Evolutionary conservation across 345 rosid genomes (phyloP).

Genomic region (Isatis tinctoria): DNA sequence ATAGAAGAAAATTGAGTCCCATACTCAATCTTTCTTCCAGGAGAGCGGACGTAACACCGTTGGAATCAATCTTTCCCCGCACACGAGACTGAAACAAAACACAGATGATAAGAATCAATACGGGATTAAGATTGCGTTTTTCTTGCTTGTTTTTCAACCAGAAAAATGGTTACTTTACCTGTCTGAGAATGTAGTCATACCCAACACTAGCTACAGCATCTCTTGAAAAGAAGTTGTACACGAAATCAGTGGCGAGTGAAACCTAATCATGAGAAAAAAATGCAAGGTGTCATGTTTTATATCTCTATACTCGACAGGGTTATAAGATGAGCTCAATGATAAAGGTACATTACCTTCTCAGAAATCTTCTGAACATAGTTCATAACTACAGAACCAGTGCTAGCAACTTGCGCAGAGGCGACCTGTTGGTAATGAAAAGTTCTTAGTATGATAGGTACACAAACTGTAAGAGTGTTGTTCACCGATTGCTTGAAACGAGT

Average conservation of each 20-base stretch:
- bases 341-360: conserved; percentile 60
- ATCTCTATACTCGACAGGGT: background rate
- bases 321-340: background rate
- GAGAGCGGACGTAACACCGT: conserved; percentile 71
- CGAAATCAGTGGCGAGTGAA: conserved; percentile 78
- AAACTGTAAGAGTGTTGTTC: background rate
- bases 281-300: background rate
- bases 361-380: conserved; percentile 97
- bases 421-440: conserved; percentile 39
- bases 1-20: conserved; percentile 84
- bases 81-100: conserved; percentile 67
- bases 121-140: background rate
- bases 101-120: background rate
- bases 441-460: background rate
- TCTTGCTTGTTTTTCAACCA: background rate
- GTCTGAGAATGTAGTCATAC: conserved; percentile 94
- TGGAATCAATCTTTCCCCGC: conserved; percentile 95
- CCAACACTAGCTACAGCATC: conserved; percentile 91
- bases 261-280: conserved; percentile 46
- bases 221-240: conserved; percentile 84
- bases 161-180: conserved; percentile 42
- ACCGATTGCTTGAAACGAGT: background rate
- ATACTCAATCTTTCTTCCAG: conserved; percentile 87
- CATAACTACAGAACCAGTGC: conserved; percentile 79
- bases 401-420: conserved; percentile 91